These are phyloP conservation scores for Eucalyptus victrix DNA, from an alignment of 345 rosid species.

Conservation along the genomic window DNA sequence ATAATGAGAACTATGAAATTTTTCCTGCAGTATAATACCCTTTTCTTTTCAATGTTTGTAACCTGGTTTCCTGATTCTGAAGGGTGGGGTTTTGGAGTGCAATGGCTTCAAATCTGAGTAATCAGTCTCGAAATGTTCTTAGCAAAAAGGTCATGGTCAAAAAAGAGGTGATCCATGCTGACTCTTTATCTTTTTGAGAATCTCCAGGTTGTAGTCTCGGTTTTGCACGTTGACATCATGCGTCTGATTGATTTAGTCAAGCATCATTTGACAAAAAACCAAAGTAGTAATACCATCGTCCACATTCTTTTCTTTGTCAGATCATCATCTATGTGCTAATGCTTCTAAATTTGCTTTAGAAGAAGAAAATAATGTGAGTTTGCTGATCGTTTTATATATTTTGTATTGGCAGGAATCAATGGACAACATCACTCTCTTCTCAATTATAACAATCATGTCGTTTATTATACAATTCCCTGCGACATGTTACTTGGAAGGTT, in stretches of 20 bases:
- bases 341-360: background rate
- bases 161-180: slow-evolving; percentile 57
- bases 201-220: background rate
- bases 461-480: slow-evolving; percentile 75
- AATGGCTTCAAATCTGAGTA: slow-evolving; percentile 84
- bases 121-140: slow-evolving; percentile 83
- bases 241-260: background rate
- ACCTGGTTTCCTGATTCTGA: background rate
- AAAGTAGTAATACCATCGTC: background rate
- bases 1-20: background rate
- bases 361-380: background rate
- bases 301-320: background rate
- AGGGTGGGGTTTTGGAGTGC: slow-evolving; percentile 94
- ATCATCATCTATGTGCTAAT: background rate
- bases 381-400: background rate
- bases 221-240: background rate
- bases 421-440: slow-evolving; percentile 98
- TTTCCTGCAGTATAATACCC: background rate
- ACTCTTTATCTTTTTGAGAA: background rate
- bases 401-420: slow-evolving; percentile 55
- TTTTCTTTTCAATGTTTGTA: background rate
- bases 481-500: slow-evolving; percentile 72
- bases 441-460: slow-evolving; percentile 95
- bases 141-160: slow-evolving; percentile 97
- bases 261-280: background rate